Conservation (phyloP, 352 stramenopile genomes). For the Pythium vanterpoolii region DNA sequence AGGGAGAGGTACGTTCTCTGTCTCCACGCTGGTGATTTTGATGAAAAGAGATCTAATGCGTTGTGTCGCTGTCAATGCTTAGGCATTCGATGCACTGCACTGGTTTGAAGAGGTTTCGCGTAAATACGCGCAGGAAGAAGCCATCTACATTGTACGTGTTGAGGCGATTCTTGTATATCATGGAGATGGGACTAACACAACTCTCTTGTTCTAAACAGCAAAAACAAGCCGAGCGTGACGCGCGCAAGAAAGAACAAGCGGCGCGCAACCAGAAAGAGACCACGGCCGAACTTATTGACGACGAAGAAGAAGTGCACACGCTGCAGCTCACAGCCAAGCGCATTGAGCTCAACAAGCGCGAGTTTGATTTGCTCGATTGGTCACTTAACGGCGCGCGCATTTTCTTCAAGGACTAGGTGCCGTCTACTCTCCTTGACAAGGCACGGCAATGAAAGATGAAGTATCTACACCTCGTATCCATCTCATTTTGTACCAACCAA, state of each 20-base stretch:
- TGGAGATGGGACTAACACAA: neutral
- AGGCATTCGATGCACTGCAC: slow-evolving; percentile 87
- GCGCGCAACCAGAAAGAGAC: slow-evolving; percentile 81
- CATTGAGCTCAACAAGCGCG: slow-evolving; percentile 82
- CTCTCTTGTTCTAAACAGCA: slow-evolving; percentile 23
- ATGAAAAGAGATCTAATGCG: neutral
- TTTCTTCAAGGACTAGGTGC: slow-evolving; percentile 89
- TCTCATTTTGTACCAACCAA: neutral
- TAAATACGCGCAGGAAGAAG: slow-evolving; percentile 86
- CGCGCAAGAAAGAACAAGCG: slow-evolving; percentile 72
- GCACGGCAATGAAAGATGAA: neutral
- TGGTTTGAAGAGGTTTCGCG: slow-evolving; percentile 88
- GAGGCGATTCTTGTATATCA: neutral
- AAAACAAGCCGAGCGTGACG: slow-evolving; percentile 81
- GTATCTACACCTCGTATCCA: neutral
- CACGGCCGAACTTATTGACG: slow-evolving; percentile 79
- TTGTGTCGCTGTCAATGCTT: neutral
- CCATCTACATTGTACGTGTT: slow-evolving; percentile 56
- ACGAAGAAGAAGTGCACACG: slow-evolving; percentile 85
- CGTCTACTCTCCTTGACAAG: neutral
- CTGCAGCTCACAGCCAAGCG: slow-evolving; percentile 86
- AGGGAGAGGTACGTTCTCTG: slow-evolving; percentile 55
- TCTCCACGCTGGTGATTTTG: neutral
- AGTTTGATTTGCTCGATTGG: slow-evolving; percentile 90
- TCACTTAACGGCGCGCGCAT: slow-evolving; percentile 89